Base-by-base conservation (phyloP, 345 rosid genomes). In the Cardamine chenopodiifolia region DNA sequence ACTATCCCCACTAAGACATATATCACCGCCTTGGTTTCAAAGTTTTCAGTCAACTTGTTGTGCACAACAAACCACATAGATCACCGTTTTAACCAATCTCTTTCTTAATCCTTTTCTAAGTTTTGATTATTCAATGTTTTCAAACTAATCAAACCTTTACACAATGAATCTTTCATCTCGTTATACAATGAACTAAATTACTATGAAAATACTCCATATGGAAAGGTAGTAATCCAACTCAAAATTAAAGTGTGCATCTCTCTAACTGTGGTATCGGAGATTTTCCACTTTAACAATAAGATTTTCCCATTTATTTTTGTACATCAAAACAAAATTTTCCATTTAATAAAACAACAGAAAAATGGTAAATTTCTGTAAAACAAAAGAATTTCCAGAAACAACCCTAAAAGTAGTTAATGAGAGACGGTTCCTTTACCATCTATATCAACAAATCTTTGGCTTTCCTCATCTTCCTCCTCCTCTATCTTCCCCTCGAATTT, bases 401-500 rank as follows among this genome's bases (percentile, higher is more conserved):
- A 44, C 65, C 65, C 45, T 70, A 57, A 56, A 69, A 31, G 48
- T 20, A 10, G 10, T n/a, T n/a, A n/a, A n/a, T n/a, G 3, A 4
- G 40, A 59, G 67, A 48, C 67, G 59, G 28, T 71, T 22, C 50
- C 28, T 15, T 13, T 61, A 34, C 29, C 57, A 44, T 60, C 19
- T 58, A 52, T 62, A 26, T 62, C 8, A 50, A 19, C 48, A 56
- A 15, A 19, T 54, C 69, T 13, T 68, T 53, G 0, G 53, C 67
- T 56, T 9, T 32, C 76, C 64, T 52, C n/a, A n/a, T n/a, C n/a
- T n/a, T 60, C 50, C 53, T 47, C 70, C 40, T 8, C 7, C 19
- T 47, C 74, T 42, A 42, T 35, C 69, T n/a, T 12, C 12, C 44
- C 66, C 74, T 52, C 76, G 62, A 74, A 76, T 60, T 58, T 75